These are phyloP conservation scores for Acanthamoeba sp. DNA, from an alignment of 208 protist species.

Conservation along the genomic window DNA sequence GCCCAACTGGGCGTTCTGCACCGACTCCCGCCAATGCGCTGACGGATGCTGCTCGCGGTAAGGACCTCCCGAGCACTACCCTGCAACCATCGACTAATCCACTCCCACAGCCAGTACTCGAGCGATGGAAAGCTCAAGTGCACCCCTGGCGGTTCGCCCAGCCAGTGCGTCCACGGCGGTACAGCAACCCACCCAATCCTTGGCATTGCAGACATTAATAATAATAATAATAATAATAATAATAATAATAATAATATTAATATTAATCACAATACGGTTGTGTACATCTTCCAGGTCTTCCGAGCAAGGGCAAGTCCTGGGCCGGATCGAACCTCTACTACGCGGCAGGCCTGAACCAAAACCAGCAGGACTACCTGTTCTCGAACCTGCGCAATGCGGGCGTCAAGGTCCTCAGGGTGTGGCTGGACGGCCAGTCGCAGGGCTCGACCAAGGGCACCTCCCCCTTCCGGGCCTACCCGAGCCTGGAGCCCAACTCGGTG, in stretches of 20 bases:
- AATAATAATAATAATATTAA: too few relatives aligned
- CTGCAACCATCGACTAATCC: not conserved
- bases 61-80: not conserved
- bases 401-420: slow-evolving; percentile 41
- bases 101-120: not conserved
- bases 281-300: too few relatives aligned
- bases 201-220: not conserved
- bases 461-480: slow-evolving; percentile 8
- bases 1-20: slow-evolving; percentile 21
- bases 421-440: slow-evolving; percentile 16
- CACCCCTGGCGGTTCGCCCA: not conserved
- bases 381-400: not conserved
- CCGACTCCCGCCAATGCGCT: slow-evolving; percentile 1
- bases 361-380: slow-evolving; percentile 38
- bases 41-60: not conserved
- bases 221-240: not conserved
- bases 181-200: not conserved
- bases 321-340: slow-evolving; percentile 7
- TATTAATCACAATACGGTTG: too few relatives aligned
- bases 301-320: not conserved
- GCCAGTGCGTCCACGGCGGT: not conserved
- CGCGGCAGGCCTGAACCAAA: not conserved
- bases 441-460: slow-evolving; percentile 50
- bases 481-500: slow-evolving; percentile 22
- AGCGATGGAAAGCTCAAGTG: slow-evolving; percentile 13